phyloP scores from a whole-genome alignment of 2,329 filamentous ascomycete genomes.

The Clonostachys sp. region DNA sequence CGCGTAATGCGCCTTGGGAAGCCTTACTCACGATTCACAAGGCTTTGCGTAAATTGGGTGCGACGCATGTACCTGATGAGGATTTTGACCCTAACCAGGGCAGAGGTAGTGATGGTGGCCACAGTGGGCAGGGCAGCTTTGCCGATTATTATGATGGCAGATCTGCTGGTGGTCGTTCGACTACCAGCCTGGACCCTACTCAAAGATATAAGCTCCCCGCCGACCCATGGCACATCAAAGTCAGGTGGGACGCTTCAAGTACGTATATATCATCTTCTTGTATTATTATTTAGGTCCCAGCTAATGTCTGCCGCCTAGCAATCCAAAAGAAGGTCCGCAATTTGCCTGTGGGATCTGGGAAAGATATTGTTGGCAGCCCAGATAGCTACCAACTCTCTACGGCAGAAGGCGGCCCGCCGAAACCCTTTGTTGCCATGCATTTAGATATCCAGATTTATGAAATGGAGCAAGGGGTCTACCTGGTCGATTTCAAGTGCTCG shows the following conservation, averaged over 20 bases:
- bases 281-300: too few relatives aligned
- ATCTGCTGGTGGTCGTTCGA: conserved; percentile 24
- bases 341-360: neutral
- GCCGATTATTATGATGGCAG: conserved; percentile 28
- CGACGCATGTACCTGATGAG: conserved; percentile 75
- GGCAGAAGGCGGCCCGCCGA: conserved; percentile 12
- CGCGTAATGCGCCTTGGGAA: conserved; percentile 88
- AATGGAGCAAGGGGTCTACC: conserved; percentile 86
- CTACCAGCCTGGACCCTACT: conserved; percentile 42
- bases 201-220: conserved; percentile 80
- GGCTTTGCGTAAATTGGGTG: conserved; percentile 80
- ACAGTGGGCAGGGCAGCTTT: conserved; percentile 33
- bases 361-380: conserved; percentile 9
- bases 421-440: conserved; percentile 78
- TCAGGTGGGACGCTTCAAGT: conserved; percentile 82
- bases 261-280: conserved; percentile 32
- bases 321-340: neutral
- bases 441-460: conserved; percentile 95
- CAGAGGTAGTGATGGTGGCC: conserved; percentile 25
- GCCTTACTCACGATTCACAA: conserved; percentile 95
- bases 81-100: conserved; percentile 46
- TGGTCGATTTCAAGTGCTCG: conserved; percentile 98
- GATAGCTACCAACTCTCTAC: conserved; percentile 31
- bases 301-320: neutral
- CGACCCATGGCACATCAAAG: conserved; percentile 91